Base-by-base conservation (phyloP, 1,139 yeast genomes). In the Kodamaea sp. region DNA sequence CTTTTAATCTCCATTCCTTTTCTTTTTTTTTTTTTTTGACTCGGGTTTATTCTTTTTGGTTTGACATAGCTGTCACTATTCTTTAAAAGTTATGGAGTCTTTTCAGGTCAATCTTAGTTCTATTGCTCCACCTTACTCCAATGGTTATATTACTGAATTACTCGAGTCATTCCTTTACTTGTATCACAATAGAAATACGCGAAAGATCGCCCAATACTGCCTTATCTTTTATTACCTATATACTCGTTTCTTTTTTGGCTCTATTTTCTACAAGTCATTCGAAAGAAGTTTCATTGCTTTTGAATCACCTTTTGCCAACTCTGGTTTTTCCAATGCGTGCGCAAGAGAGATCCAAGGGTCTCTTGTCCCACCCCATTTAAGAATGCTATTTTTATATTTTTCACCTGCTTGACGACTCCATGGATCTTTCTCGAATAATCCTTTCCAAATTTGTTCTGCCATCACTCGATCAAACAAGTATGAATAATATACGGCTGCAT, bases 401-500 rank as follows among this genome's bases (percentile, higher is more conserved):
- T 78, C 82, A 10, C 99, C 99, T 5, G 86, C 84, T 4, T 58
- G 67, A 27, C 85, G 64, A 45, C 80, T 76, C 60, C 85, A 74
- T 1, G 97, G 96, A 55, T 86, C 79, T 10, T 73, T 52, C 5
- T 58, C 63, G 57, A 94, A 92, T 34, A 92, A 65, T 34, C 77
- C 80, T 12, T 73, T 70, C 94, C 96, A 92, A 4, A 92, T 76
- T 52, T 82, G 80, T 28, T 88, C 81, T 0, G 98, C 97, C 49
- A 92, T 87, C 4, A 96, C 96, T 36, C 97, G 70, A 62, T 92
- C 99, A 45, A 94, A 75, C 43, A 92, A 63, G 59, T 94, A 92
- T 31, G 96, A 85, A 63, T 94, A 92, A 60, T 92, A 92, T 0
- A 92, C 88, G 0, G 97, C 87, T 0, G 98, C 98, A 57, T 92